Conservation (phyloP, 2,329 filamentous ascomycete genomes). For the Xenosphaeropsis pyriputrescens region DNA sequence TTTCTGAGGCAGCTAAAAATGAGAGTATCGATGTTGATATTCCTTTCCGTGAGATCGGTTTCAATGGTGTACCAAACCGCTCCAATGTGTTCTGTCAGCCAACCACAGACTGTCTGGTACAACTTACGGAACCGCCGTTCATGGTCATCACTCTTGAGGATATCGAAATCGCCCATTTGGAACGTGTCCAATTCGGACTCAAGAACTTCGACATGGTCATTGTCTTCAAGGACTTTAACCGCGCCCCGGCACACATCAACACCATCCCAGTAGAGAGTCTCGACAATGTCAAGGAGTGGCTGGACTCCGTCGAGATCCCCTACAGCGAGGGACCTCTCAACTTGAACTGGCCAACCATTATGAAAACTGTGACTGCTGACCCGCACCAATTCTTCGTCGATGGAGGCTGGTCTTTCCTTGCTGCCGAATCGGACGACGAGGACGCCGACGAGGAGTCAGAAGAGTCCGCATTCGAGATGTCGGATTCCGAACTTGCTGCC, state of each 20-base stretch:
- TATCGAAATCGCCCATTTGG: slow-evolving; percentile 89
- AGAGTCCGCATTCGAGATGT: slow-evolving; percentile 85
- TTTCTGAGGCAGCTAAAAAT: slow-evolving; percentile 84
- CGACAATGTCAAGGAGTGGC: slow-evolving; percentile 93
- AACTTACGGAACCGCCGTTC: slow-evolving; percentile 93
- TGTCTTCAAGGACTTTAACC: slow-evolving; percentile 92
- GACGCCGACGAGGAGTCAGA: slow-evolving; percentile 67
- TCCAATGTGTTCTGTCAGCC: slow-evolving; percentile 94
- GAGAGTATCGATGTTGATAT: slow-evolving; percentile 91
- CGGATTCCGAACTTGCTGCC: slow-evolving; percentile 61
- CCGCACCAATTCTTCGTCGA: slow-evolving; percentile 92
- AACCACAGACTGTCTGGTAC: slow-evolving; percentile 91
- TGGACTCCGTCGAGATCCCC: slow-evolving; percentile 89
- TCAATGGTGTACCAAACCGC: slow-evolving; percentile 90
- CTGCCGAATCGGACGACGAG: slow-evolving; percentile 77
- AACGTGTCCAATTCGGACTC: slow-evolving; percentile 89
- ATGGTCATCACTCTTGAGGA: slow-evolving; percentile 91
- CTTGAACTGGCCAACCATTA: slow-evolving; percentile 97
- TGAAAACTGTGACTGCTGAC: slow-evolving; percentile 95
- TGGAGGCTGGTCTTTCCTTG: slow-evolving; percentile 89
- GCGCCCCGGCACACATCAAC: slow-evolving; percentile 88
- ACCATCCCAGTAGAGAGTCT: slow-evolving; percentile 93
- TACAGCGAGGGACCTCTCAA: slow-evolving; percentile 92
- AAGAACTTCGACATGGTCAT: slow-evolving; percentile 99
- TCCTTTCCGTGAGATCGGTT: slow-evolving; percentile 89